These are phyloP conservation scores for Axilococcus clingmanii DNA, from an alignment of 139 green algal genomes.

Conservation along the genomic window DNA sequence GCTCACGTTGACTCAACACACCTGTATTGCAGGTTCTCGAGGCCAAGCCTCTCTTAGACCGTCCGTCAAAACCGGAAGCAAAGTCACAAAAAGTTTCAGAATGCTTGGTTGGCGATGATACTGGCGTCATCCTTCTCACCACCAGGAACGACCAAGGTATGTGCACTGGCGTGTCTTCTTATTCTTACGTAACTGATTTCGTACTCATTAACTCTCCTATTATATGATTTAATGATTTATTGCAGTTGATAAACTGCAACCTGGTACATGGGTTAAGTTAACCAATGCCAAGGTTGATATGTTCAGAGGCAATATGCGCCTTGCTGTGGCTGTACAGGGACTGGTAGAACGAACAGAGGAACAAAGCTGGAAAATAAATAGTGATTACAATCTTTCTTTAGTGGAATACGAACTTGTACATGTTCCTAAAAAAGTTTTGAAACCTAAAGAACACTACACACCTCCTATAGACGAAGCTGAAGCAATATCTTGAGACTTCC, in stretches of 20 bases:
- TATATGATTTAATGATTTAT: not conserved
- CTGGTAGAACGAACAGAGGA: conserved; percentile 41
- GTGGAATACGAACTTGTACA: conserved; percentile 86
- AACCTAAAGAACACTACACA: no score
- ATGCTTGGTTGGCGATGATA: conserved; percentile 78
- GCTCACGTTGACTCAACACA: no score
- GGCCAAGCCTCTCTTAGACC: conserved; percentile 53
- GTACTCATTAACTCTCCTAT: not conserved
- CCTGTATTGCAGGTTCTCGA: conserved; percentile 55
- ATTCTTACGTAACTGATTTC: no score
- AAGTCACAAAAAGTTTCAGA: conserved; percentile 61
- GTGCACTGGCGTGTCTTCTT: not conserved
- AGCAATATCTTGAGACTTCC: no score
- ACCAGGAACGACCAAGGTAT: conserved; percentile 75
- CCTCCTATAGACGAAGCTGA: no score
- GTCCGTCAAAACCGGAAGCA: conserved; percentile 15
- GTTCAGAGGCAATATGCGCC: conserved; percentile 76
- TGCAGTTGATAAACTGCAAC: conserved; percentile 66
- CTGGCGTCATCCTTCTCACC: conserved; percentile 70
- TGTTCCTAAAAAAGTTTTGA: no score
- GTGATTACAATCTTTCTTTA: conserved; percentile 78
- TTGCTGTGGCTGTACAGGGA: conserved; percentile 50
- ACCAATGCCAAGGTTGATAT: conserved; percentile 87
- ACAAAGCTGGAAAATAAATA: conserved; percentile 47
- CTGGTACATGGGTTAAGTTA: conserved; percentile 56